Evolutionary conservation across 441 rosid genomes (phyloP).

Genomic region (Viola pubescens): DNA sequence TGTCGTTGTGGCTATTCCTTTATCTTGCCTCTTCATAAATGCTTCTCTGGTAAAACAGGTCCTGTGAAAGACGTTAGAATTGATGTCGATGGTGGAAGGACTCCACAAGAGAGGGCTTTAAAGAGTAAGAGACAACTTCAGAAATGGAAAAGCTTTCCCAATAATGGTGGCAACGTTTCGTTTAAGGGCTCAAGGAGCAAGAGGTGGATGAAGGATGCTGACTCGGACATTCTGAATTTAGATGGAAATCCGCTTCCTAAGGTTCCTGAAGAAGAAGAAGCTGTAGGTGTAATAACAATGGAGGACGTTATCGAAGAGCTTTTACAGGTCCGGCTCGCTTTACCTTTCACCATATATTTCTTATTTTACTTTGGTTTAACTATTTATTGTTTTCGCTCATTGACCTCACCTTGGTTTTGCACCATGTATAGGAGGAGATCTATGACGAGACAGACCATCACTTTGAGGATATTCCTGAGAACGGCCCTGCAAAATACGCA

Average conservation of each 20-base stretch:
- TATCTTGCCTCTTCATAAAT: too few relatives aligned
- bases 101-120: slow-evolving; percentile 41
- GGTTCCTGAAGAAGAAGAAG: slow-evolving; percentile 79
- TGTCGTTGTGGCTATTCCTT: too few relatives aligned
- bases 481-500: background rate
- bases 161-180: slow-evolving; percentile 26
- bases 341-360: background rate
- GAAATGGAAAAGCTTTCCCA: slow-evolving; percentile 85
- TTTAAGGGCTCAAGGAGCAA: slow-evolving; percentile 40
- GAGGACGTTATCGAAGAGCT: slow-evolving; percentile 99
- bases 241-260: slow-evolving; percentile 55
- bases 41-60: background rate
- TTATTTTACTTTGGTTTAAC: too few relatives aligned
- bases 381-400: background rate
- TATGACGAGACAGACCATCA: slow-evolving; percentile 96
- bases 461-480: slow-evolving; percentile 50
- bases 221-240: slow-evolving; percentile 62
- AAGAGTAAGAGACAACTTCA: slow-evolving; percentile 63
- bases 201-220: slow-evolving; percentile 68
- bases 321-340: slow-evolving; percentile 49
- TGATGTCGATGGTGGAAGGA: slow-evolving; percentile 53
- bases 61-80: slow-evolving; percentile 45
- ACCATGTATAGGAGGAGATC: slow-evolving; percentile 76
- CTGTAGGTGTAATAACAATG: slow-evolving; percentile 88
- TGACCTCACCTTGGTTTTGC: slow-evolving; percentile 1